Conservation (phyloP, 2,329 filamentous ascomycete genomes). For the Colletotrichum cuscutae region DNA sequence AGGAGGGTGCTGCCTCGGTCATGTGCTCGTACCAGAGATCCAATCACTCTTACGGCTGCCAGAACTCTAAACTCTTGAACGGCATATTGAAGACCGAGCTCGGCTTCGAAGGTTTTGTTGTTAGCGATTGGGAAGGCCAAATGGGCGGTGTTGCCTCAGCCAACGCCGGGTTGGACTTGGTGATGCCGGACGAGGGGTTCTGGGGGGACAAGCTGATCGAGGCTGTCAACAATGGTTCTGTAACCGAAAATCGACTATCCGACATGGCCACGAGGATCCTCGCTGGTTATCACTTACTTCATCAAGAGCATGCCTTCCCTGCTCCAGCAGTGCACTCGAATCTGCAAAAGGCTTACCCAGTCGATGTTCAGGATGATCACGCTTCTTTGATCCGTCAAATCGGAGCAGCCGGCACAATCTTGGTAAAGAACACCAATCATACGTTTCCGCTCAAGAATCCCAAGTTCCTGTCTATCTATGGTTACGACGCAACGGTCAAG, state of each 20-base stretch:
- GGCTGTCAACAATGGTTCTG: conserved; percentile 69
- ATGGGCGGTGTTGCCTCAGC: conserved; percentile 71
- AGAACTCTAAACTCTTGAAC: conserved; percentile 75
- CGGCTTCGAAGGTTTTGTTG: conserved; percentile 72
- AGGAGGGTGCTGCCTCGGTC: conserved; percentile 66
- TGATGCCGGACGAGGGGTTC: conserved; percentile 65
- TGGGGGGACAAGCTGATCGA: conserved; percentile 66
- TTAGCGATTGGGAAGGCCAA: conserved; percentile 72
- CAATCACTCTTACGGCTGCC: conserved; percentile 78
- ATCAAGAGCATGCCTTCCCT: conserved; percentile 56
- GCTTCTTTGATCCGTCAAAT: conserved; percentile 21
- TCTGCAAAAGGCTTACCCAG: conserved; percentile 57
- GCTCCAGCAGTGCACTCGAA: conserved; percentile 67
- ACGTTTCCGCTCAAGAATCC: conserved; percentile 69
- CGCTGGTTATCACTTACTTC: conserved; percentile 67
- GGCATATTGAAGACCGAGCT: conserved; percentile 72
- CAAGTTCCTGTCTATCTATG: conserved; percentile 66
- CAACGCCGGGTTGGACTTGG: conserved; percentile 76
- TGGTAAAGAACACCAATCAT: conserved; percentile 78
- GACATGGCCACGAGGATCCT: conserved; percentile 72
- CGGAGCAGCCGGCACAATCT: conserved; percentile 71
- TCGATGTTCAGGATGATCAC: conserved; percentile 41
- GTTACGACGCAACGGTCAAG: conserved; percentile 70
- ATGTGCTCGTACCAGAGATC: conserved; percentile 77
- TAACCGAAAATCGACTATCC: conserved; percentile 64